These are phyloP conservation scores for Pythium coloratum DNA, from an alignment of 352 stramenopile genomes.

Conservation along the genomic window DNA sequence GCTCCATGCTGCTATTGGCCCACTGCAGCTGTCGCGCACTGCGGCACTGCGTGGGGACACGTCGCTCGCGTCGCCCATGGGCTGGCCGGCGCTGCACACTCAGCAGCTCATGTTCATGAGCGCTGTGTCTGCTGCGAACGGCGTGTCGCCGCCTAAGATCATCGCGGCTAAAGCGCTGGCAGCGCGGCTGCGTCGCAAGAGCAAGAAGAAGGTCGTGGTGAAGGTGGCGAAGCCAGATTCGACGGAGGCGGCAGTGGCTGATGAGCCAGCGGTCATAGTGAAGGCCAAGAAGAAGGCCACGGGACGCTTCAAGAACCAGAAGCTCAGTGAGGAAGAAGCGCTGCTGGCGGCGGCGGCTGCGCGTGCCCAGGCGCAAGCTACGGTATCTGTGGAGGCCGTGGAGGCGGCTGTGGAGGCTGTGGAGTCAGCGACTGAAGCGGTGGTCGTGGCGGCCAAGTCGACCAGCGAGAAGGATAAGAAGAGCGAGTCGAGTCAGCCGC, in stretches of 20 bases:
- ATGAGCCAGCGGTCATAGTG: not conserved
- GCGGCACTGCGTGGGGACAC: slow-evolving; percentile 13
- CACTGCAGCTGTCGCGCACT: not conserved
- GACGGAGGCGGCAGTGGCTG: slow-evolving; percentile 2
- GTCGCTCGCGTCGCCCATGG: slow-evolving; percentile 5
- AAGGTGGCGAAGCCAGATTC: slow-evolving; percentile 22
- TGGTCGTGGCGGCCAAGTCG: not conserved
- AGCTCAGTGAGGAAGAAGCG: slow-evolving; percentile 18
- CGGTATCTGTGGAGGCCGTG: not conserved
- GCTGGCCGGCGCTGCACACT: not conserved
- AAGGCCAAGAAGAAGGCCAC: slow-evolving; percentile 14
- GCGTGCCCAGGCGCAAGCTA: not conserved
- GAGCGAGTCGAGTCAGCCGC: not conserved
- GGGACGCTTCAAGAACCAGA: slow-evolving; percentile 17
- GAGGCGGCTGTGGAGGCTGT: not conserved
- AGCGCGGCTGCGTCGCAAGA: slow-evolving; percentile 28
- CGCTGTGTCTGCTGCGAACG: slow-evolving; percentile 5
- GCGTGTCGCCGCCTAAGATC: slow-evolving; percentile 23
- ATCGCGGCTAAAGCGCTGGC: slow-evolving; percentile 25
- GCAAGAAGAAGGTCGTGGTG: slow-evolving; percentile 28
- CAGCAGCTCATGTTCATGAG: slow-evolving; percentile 10
- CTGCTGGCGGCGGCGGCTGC: slow-evolving; percentile 2
- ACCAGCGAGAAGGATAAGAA: slow-evolving; percentile 21
- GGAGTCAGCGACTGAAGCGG: not conserved
- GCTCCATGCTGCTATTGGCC: slow-evolving; percentile 1